Percentiles rank a stretch among this genome's conserved stretches.
Evolutionary conservation across 768 basidiomycete genomes (phyloP).

Genomic region (Lentinula sp.): DNA sequence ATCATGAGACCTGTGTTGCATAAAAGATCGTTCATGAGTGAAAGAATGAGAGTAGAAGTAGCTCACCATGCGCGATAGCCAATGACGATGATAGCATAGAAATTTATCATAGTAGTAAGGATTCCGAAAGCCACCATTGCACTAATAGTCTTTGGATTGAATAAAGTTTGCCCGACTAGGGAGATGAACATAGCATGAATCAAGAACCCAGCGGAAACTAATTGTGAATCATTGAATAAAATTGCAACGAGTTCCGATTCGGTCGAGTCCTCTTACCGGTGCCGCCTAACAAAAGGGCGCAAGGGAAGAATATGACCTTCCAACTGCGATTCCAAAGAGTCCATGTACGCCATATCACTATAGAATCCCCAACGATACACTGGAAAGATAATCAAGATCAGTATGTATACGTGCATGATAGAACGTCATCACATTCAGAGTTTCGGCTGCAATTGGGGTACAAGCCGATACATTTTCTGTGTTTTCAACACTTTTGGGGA

Average conservation of each 20-base stretch:
- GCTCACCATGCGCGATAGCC: not conserved
- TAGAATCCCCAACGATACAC: not conserved
- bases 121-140: not conserved
- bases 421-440: not conserved
- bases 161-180: not conserved
- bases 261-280: not conserved
- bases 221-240: not conserved
- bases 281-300: not conserved
- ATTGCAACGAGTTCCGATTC: too few species aligned
- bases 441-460: not conserved
- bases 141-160: not conserved
- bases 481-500: not conserved
- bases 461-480: not conserved
- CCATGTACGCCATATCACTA: slow-evolving; percentile 2
- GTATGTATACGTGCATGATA: too few species aligned
- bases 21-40: not conserved
- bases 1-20: not conserved
- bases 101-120: not conserved
- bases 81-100: not conserved
- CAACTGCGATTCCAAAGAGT: not conserved
- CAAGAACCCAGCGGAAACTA: not conserved
- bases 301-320: not conserved
- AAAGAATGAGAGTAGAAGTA: not conserved
- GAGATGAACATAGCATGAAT: not conserved
- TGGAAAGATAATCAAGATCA: not conserved